phyloP scores from a whole-genome alignment of 805 yeast genomes.

The Zygosaccharomyces siamensis region DNA sequence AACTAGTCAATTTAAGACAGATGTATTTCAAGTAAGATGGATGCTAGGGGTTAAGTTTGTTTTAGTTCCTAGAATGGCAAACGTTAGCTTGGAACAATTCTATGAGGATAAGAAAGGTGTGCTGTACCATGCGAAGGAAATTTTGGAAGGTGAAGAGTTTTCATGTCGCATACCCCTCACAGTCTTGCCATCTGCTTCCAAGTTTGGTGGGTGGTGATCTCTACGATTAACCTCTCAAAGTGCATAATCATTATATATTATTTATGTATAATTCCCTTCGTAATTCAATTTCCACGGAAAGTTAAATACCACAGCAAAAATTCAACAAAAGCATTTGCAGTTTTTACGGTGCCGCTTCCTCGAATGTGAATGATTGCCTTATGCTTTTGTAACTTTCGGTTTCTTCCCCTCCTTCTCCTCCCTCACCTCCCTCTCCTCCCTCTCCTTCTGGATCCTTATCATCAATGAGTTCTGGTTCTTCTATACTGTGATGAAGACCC shows the following conservation, averaged over 20 bases:
- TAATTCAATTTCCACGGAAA: not conserved
- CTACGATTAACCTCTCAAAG: no score
- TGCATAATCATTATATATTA: not conserved
- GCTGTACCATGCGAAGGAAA: constrained; percentile 33
- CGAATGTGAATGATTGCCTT: constrained; percentile 11
- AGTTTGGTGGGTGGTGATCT: constrained; percentile 44
- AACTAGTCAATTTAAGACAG: constrained; percentile 39
- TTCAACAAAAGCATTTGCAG: not conserved
- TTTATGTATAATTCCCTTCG: not conserved
- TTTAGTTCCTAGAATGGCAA: constrained; percentile 21
- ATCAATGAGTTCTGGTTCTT: constrained; percentile 1
- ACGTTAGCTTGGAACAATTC: constrained; percentile 23
- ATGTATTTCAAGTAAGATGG: constrained; percentile 40
- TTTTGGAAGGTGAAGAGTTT: constrained; percentile 39
- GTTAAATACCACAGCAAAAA: not conserved
- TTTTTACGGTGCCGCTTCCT: constrained; percentile 5
- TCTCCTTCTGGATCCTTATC: constrained; percentile 3
- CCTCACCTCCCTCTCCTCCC: not conserved
- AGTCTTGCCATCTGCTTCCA: constrained; percentile 43
- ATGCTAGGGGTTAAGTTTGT: constrained; percentile 36
- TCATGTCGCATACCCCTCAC: constrained; percentile 43
- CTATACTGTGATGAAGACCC: constrained; percentile 18
- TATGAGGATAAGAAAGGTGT: constrained; percentile 39
- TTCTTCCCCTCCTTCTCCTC: constrained; percentile 2
- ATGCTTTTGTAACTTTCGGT: constrained; percentile 6